Evolutionary conservation across 805 yeast species (phyloP), one percentile per base, ranked within the genome.

Genomic region (Saccharomycopsis fibuligera): DNA sequence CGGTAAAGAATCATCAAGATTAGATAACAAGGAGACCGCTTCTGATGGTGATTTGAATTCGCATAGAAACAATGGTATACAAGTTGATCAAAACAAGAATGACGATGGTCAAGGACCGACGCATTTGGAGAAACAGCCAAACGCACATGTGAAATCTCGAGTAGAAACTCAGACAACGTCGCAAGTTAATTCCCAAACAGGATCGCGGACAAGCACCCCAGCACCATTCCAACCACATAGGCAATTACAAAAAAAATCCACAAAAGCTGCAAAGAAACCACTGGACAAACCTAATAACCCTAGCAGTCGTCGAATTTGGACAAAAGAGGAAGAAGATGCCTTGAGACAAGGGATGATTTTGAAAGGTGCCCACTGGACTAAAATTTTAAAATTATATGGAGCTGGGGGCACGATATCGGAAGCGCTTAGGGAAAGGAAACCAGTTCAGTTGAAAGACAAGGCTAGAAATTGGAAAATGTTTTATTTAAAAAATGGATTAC

Each of bases 401-500:
- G 86, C 96, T 3, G 98, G 98, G 6, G 99, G 99, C 3, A 75
- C 82, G 41, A 73, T 84, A 23, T 79, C 82, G 36, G 98, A 93
- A 62, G 78, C 81, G 1, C 72, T 93, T 57, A 91, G 88, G 64
- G 86, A 88, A 62, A 73, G 99, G 61, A 83, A 85, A 3, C 95
- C 89, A 59, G 87, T 91, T 16, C 99, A 93, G 62, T 72, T 93
- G 50, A 93, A 93, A 64, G 99, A 93, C 62, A 93, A 93, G 62
- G 98, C 98, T 0, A 75, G 99, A 56, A 93, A 93, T 62, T 85
- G 96, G 88, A 93, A 93, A 62, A 76, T 90, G 77, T 81, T 82
- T 56, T 88, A 83, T 62, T 68, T 89, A 50, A 86, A 88, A 59
- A 75, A 81, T 45, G 86, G 85, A 1, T 64, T 80, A 33, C 83